Base-by-base conservation (phyloP, 768 basidiomycete species). In the Mycena vulgaris region DNA sequence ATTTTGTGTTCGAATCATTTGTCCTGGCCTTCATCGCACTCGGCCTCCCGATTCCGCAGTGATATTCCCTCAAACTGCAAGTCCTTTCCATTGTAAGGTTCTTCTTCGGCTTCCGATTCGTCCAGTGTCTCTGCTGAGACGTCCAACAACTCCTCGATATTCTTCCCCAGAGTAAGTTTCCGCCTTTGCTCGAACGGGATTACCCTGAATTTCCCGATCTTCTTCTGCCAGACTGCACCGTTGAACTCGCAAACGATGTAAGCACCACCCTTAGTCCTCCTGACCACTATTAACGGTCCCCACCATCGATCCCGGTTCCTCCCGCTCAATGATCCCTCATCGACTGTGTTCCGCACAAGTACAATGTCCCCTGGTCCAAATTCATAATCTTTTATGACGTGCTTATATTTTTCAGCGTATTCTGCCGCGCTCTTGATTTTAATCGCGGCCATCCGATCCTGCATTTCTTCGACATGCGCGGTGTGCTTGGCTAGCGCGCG, bases 311-410 rank as follows among this genome's bases (percentile, higher is more conserved):
- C 63, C 3, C 59, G 61, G 3, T 71, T 69, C 30, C 78, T 75
- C 1, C 62, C 35, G 27, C 74, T 72, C 8, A 75, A 49, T 5
- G 76, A 70, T 14, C 59, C 70, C 28, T 79, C 76, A 73, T 75
- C 55, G 76, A 58, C 68, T 5, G 68, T 69, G 23, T 69, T 80
- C 10, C 33, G 6, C 33, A 35, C 33, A 13, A 80, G 57, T 0
- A 81, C 77, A 1, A 81, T 63, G 3, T 72, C 73, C 60, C 79
- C 79, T 3, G 55, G 56, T 40, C 60, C 19, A 42, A 75, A 78
- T 2, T 30, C 8, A 42, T 69, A 55, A 37, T 71, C 28, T 39
- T 58, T 62, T 75, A 76, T 30, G 31, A 61, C 27, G 59, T 65
- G 45, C 23, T 59, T 35, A 65, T 61, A 75, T 30, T 70, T 70